Conservation (phyloP, 2,329 filamentous ascomycete genomes). For the Fusarium azukiicola region DNA sequence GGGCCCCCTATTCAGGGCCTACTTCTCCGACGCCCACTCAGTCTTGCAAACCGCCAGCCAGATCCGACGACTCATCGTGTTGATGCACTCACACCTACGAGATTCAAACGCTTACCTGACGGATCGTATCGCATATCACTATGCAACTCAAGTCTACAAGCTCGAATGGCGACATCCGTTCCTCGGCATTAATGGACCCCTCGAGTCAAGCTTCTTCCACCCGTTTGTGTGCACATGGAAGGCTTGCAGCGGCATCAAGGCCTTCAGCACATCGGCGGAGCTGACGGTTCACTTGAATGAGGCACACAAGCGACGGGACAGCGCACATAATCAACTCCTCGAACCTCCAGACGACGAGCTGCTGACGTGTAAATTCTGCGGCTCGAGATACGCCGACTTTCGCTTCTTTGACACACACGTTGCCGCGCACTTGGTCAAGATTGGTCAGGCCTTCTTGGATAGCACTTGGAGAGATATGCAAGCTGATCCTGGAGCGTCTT, state of each 20-base stretch:
- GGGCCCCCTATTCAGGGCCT: not conserved
- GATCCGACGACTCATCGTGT: conserved; percentile 11
- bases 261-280: not conserved
- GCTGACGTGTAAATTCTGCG: conserved; percentile 10
- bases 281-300: not conserved
- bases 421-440: not conserved
- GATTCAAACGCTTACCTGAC: not conserved
- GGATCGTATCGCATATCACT: conserved; percentile 10
- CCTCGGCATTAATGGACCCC: not conserved
- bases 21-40: conserved; percentile 12
- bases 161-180: conserved; percentile 18
- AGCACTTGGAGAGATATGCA: conserved; percentile 5
- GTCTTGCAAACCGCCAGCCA: conserved; percentile 8
- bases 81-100: not conserved
- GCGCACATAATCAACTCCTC: not conserved
- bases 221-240: conserved; percentile 13
- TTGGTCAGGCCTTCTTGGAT: conserved; percentile 8
- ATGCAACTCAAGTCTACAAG: not conserved
- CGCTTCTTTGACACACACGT: not conserved
- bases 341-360: not conserved
- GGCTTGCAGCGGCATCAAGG: not conserved
- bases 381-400: not conserved
- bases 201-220: not conserved
- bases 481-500: conserved; percentile 3
- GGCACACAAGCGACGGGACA: not conserved